Base-by-base conservation (phyloP, 2,329 filamentous ascomycete genomes). In the Alternaria hordeiaustralica region DNA sequence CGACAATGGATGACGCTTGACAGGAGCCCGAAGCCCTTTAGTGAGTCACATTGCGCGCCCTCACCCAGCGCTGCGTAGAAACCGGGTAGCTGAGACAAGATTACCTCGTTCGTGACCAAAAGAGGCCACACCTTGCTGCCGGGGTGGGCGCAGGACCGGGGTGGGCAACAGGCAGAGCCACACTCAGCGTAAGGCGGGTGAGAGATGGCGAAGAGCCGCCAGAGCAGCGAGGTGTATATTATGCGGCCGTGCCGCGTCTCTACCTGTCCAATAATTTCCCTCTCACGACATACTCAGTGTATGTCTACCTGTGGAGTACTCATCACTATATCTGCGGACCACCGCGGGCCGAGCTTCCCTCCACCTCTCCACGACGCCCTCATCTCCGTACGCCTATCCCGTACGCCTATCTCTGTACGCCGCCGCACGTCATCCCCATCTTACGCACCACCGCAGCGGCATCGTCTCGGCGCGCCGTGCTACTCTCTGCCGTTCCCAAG, bases 31-130 rank as follows among this genome's bases (percentile, higher is more conserved):
- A 49, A 58, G 55, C 61, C 57, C 49, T 12, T 63, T 65, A 60
- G 68, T 74, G 73, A 75, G 75, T 78, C 75, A 78, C 71, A 69
- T 69, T 68, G 58, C 60, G 56, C 65, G 68, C 63, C 72, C 60
- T 66, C 59, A 51, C 41, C 61, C 55, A 57, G 36, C 53, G 20
- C 51, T 44, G 23, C 51, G 12, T 15, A 15, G 21, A 46, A 60
- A 58, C 61, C 59, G 61, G 60, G 63, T 47, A 65, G 55, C 66
- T 70, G 67, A 70, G 67, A 70, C 67, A 65, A 58, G 62, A 60
- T 47, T 44, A 57, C 64, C 25, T 63, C 62, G 63, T 36, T 41
- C 64, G 68, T 78, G 75, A 78, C 75, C 75, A 67, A 67, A 59
- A 66, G 66, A 70, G 72, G 71, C 75, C 69, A 69, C 68, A 71